phyloP scores from a whole-genome alignment of 2,329 filamentous ascomycete species.

The Paraconiothyrium brasiliense region DNA sequence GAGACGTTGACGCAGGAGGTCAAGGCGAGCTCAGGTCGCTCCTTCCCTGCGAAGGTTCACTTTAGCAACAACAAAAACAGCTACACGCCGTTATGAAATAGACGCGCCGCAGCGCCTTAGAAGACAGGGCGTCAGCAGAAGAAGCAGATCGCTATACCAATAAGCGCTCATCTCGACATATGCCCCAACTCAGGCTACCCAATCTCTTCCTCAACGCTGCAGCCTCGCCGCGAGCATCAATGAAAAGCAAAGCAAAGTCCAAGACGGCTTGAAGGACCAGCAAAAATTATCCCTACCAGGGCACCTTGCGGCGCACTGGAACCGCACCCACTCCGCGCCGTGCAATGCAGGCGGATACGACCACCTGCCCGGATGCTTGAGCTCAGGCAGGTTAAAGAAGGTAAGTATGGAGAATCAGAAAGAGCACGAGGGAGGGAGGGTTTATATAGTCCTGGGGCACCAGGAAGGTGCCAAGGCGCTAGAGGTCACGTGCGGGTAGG shows the following conservation, averaged over 20 bases:
- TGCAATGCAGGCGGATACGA: conserved; percentile 1
- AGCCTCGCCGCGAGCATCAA: neutral
- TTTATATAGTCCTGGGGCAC: no score
- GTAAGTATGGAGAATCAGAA: neutral
- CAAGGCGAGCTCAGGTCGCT: neutral
- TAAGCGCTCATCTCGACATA: neutral
- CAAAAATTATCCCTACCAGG: neutral
- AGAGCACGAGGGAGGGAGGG: no score
- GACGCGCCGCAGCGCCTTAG: neutral
- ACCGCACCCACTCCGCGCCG: neutral
- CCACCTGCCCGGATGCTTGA: neutral
- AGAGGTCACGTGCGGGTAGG: no score
- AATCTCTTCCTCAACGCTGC: neutral
- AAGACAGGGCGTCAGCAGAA: neutral
- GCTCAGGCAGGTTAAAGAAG: neutral
- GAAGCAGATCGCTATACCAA: neutral
- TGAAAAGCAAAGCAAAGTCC: neutral
- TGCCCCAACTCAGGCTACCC: neutral
- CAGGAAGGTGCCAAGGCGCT: no score
- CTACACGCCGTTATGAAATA: neutral
- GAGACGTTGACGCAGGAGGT: neutral
- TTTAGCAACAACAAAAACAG: neutral
- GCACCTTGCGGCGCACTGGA: neutral
- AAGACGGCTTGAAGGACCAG: neutral
- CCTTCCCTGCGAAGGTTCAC: neutral